Conservation (phyloP, 2,329 filamentous ascomycete species). For the Alternaria solani region DNA sequence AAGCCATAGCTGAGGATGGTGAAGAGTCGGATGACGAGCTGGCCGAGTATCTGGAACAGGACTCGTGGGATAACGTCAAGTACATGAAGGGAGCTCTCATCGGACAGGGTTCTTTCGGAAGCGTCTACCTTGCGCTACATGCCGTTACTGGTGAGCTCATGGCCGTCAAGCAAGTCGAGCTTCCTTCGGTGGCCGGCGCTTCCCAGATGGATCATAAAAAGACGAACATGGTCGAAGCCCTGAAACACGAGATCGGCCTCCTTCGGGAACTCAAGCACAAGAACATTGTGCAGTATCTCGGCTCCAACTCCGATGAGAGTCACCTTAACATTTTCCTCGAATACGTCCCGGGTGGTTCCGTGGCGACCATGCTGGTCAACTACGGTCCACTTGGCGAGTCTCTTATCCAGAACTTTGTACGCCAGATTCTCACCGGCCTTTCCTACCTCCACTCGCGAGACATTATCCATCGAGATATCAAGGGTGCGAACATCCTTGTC, state of each 20-base stretch:
- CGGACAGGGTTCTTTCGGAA: conserved; percentile 95
- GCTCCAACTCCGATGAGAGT: conserved; percentile 88
- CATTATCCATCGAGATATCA: conserved; percentile 99
- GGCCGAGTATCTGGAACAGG: conserved; percentile 86
- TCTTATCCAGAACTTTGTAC: conserved; percentile 93
- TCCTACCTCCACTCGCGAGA: conserved; percentile 93
- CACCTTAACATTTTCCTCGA: conserved; percentile 99
- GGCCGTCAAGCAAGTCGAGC: conserved; percentile 97
- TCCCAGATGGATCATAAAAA: conserved; percentile 83
- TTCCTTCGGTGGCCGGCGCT: conserved; percentile 78
- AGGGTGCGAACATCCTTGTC: conserved; percentile 97
- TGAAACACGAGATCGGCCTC: conserved; percentile 95
- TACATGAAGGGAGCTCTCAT: conserved; percentile 99
- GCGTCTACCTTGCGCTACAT: conserved; percentile 92
- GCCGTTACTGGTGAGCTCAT: conserved; percentile 96
- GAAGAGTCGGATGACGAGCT: conserved; percentile 92
- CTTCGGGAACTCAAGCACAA: conserved; percentile 92
- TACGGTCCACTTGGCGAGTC: conserved; percentile 95
- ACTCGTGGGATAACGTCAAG: conserved; percentile 95
- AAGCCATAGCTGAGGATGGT: conserved; percentile 87
- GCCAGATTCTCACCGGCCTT: conserved; percentile 91
- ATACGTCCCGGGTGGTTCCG: conserved; percentile 96
- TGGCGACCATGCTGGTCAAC: conserved; percentile 98
- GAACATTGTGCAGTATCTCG: conserved; percentile 98
- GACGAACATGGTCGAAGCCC: conserved; percentile 96